Evolutionary conservation across 306 rosid species (phyloP).

Genomic region (Purshia tridentata): DNA sequence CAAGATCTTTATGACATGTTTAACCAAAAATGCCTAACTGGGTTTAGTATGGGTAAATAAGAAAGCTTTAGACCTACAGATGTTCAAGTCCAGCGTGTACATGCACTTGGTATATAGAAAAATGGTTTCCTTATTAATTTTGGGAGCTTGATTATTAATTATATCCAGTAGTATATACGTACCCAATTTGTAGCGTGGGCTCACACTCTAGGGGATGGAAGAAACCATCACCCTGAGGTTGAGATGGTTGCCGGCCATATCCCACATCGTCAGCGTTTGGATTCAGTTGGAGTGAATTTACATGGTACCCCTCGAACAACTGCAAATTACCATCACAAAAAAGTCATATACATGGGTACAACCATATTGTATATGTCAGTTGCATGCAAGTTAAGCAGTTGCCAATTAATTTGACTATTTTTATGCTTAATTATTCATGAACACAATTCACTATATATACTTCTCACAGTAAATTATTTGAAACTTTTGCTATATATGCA

Average conservation of each 20-base stretch:
- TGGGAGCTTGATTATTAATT: background rate
- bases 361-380: no score
- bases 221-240: slow-evolving; percentile 61
- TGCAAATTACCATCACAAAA: slow-evolving; percentile 33
- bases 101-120: background rate
- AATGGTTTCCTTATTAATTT: background rate
- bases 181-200: slow-evolving; percentile 94
- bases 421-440: background rate
- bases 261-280: slow-evolving; percentile 59
- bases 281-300: slow-evolving; percentile 69
- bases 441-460: no score
- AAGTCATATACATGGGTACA: slow-evolving; percentile 8
- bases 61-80: background rate
- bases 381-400: no score
- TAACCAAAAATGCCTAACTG: background rate
- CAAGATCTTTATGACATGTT: background rate
- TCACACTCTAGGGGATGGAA: slow-evolving; percentile 81
- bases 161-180: slow-evolving; percentile 11
- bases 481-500: no score
- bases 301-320: slow-evolving; percentile 79
- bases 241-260: slow-evolving; percentile 67
- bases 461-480: no score
- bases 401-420: background rate
- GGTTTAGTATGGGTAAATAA: background rate
- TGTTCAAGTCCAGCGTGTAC: no score